These are phyloP conservation scores for Leccinum variicolor DNA, from an alignment of 768 basidiomycete species.

Conservation along the genomic window DNA sequence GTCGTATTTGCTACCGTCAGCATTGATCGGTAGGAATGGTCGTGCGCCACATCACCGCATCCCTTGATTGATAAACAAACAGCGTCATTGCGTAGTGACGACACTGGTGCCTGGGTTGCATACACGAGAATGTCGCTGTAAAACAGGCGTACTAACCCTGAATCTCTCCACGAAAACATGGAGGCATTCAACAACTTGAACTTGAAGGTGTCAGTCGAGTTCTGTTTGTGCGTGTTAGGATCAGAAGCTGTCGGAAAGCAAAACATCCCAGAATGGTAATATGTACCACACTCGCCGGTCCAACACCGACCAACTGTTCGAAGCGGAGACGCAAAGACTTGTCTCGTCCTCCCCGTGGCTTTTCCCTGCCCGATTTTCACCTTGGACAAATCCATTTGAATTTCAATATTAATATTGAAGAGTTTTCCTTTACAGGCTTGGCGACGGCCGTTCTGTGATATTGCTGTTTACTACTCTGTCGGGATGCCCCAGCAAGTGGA, in stretches of 20 bases:
- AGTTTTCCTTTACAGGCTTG: background rate
- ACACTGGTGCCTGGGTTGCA: slow-evolving; percentile 15
- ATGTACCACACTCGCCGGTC: background rate
- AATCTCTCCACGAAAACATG: background rate
- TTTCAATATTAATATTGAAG: slow-evolving; percentile 4
- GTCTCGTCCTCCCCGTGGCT: background rate
- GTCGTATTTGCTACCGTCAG: background rate
- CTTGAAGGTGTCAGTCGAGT: background rate
- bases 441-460: background rate
- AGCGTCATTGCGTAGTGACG: slow-evolving; percentile 11
- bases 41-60: slow-evolving; percentile 20
- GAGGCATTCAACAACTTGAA: background rate
- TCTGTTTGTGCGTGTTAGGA: slow-evolving; percentile 28
- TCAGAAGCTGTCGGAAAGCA: slow-evolving; percentile 27
- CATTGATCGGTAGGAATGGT: slow-evolving; percentile 1
- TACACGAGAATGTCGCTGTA: background rate
- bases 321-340: background rate
- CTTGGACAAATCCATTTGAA: background rate
- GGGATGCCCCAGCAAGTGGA: slow-evolving; percentile 50
- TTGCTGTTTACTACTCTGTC: background rate
- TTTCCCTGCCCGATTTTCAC: background rate
- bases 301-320: background rate
- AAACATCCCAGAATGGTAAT: slow-evolving; percentile 12
- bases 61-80: slow-evolving; percentile 10
- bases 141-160: background rate